Base-by-base conservation (phyloP, 352 stramenopile genomes). In the Globisporangium spinosum region DNA sequence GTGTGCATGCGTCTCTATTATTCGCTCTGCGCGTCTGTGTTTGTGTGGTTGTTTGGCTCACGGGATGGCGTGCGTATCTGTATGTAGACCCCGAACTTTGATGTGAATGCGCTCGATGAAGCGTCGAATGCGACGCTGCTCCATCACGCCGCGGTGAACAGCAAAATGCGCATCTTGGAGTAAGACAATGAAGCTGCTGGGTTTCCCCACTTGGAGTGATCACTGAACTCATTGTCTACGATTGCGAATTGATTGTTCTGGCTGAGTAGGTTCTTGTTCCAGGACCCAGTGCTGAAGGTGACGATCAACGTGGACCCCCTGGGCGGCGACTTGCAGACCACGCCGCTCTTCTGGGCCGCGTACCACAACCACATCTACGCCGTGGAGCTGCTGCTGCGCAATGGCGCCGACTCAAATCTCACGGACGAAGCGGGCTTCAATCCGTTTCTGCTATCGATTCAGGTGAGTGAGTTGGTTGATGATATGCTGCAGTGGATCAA, bases 351-450 rank as follows among this genome's bases (percentile, higher is more conserved):
- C 64, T 94, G 86, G 83, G 86, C 86, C 47, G 75, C 79, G 59
- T 83, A 72, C 56, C 69, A 88, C 69, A 92, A 94, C 73, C 83
- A 91, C 69, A 90, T 94, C 58, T 94, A 94, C 65, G 81, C 82
- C 0, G 81, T 94, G 4, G 86, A 91, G 65, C 59, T 94, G 55
- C 72, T 94, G 22, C 70, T 91, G 56, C 80, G 82, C 7, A 64
- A 89, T 23, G 80, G 82, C 47, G 86, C 83, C 17, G 75, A 92
- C 57, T 70, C 81, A 7, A 72, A 59, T 15, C 81, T 91, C 70
- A 69, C 67, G 34, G 82, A 94, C 69, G 64, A 20, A n/a, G 58
- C 68, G 13, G 84, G 86, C 0, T 87, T 87, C 62, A 81, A 78
- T 62, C 72, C 83, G 20, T 92, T 91, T 69, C 72, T 94, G 29